A percentile compares a stretch with the other conserved stretches of the same genome.
Evolutionary conservation across 176 grass and related monocot species (phyloP).

Genomic region (Canna indica): DNA sequence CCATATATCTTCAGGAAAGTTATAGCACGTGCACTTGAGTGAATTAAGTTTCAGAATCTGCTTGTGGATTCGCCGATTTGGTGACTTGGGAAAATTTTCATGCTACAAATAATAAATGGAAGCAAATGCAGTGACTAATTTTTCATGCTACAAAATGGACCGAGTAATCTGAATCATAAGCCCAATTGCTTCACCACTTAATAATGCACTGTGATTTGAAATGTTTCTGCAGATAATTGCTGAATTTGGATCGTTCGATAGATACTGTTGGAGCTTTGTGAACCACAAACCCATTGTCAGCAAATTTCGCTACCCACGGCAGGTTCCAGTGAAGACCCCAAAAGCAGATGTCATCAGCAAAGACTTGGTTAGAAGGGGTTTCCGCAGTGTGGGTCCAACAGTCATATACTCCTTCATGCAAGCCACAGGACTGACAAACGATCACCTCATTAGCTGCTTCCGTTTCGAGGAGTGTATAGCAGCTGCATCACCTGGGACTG

Average conservation of each 20-base stretch:
- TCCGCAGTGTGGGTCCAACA: slow-evolving; percentile 64
- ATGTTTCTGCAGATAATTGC: slow-evolving; percentile 44
- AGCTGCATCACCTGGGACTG: slow-evolving; percentile 4
- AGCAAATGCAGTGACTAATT: too few species aligned
- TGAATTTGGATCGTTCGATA: slow-evolving; percentile 78
- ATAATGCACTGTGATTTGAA: background rate
- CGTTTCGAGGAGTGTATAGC: slow-evolving; percentile 53
- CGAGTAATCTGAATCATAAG: background rate
- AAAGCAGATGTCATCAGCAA: slow-evolving; percentile 94
- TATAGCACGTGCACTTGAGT: background rate
- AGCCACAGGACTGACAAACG: slow-evolving; percentile 73
- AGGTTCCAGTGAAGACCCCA: slow-evolving; percentile 74
- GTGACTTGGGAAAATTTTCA: too few species aligned
- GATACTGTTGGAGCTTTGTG: slow-evolving; percentile 86
- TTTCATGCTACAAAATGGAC: background rate
- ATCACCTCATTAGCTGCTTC: slow-evolving; percentile 82
- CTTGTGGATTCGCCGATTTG: background rate
- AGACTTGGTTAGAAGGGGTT: slow-evolving; percentile 71
- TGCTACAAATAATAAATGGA: too few species aligned
- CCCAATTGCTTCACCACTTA: background rate
- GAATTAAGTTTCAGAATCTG: background rate
- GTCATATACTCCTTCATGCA: slow-evolving; percentile 99
- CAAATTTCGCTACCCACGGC: slow-evolving; percentile 52
- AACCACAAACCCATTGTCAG: slow-evolving; percentile 66
- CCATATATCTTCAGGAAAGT: background rate